Conservation (phyloP, 257 asterid species). For the Ajuga chamaepitys region DNA sequence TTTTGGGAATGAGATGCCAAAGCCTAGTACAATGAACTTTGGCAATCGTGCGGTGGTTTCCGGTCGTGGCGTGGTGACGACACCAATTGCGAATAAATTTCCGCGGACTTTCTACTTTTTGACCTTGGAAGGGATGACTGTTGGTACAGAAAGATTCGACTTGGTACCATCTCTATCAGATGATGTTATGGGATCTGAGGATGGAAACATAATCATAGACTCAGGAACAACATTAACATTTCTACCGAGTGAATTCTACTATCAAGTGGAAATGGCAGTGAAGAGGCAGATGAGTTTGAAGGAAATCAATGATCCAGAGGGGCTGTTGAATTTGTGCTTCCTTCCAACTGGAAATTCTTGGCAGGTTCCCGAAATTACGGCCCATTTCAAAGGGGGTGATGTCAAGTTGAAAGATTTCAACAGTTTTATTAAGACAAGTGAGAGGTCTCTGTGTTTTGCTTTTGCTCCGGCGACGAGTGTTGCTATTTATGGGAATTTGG, state of each 20-base stretch:
- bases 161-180: background rate
- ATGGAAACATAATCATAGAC: constrained; percentile 52
- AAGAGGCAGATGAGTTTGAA: background rate
- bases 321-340: constrained; percentile 34
- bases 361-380: constrained; percentile 24
- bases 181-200: background rate
- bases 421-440: constrained; percentile 23
- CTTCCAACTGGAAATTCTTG: background rate
- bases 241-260: constrained; percentile 28
- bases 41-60: constrained; percentile 31
- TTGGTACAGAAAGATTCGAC: constrained; percentile 22
- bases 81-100: constrained; percentile 26
- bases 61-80: constrained; percentile 34
- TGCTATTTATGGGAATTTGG: constrained; percentile 39
- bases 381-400: constrained; percentile 54
- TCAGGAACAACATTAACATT: constrained; percentile 51
- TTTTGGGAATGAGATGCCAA: background rate
- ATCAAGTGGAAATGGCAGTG: constrained; percentile 8
- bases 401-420: constrained; percentile 32
- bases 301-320: constrained; percentile 16
- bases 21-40: constrained; percentile 40
- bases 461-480: constrained; percentile 4
- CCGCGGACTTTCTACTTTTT: constrained; percentile 33
- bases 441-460: constrained; percentile 31
- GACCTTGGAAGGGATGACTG: constrained; percentile 42